Base-by-base conservation (phyloP, 2,329 filamentous ascomycete genomes). In the Phyllosticta capitalensis region DNA sequence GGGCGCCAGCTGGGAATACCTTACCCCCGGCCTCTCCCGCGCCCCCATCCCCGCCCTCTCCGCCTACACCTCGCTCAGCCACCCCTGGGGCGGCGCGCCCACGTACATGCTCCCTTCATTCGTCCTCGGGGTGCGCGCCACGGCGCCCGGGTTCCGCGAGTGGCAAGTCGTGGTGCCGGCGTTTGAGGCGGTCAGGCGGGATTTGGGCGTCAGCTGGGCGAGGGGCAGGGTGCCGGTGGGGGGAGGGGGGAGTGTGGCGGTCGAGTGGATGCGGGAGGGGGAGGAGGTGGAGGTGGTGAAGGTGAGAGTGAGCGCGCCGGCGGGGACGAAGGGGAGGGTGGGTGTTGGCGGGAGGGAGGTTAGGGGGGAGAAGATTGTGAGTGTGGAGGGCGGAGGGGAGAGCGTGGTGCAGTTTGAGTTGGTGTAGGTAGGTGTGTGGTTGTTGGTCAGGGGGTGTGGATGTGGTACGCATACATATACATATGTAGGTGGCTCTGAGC, bases 1-100 rank as follows among this genome's bases (percentile, higher is more conserved):
- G 1, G 76, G 76, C 5, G 69, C 75, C 6, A 71, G 69, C 19
- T 80, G 78, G 76, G 76, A 79, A 61, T 79, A 79, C 52, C 66
- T 78, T 1, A 45, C 38, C 6, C 14, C 38, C 4, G 38, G 38
- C 38, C 38, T 45, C 14, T 4, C 17, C 48, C 68, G 71, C 0
- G 67, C 73, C 24, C 71, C 71, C 1, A 65, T 66, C 0, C 76
- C 77, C 0, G 76, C 75, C 0, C 66, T 79, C 1, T 69, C 69
- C 10, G 61, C 75, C 0, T 79, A 72, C 63, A 80, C 77, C 1
- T 75, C 72, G 50, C 64, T 77, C 1, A 66, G 69, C 1, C 76
- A 79, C 61, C 75, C 76, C 0, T 79, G 76, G 77, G 73, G 75
- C 30, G 75, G 71, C 0, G 76, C 75, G 5, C 72, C 76, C 1